Base-by-base conservation (phyloP, 2,329 filamentous ascomycete species). In the Neonectria coccinea region DNA sequence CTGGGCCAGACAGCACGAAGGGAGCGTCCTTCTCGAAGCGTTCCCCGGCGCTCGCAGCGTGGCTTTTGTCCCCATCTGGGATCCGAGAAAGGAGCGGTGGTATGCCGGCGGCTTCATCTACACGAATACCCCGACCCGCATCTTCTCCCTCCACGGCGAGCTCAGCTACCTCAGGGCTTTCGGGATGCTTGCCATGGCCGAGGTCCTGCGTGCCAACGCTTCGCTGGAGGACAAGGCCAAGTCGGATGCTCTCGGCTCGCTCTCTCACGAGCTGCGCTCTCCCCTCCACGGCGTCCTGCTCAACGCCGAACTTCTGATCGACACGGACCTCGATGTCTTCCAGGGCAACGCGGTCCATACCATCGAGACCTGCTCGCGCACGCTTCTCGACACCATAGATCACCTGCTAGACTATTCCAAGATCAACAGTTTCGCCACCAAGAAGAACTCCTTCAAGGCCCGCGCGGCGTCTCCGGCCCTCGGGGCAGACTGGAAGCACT, bases 261-360 rank as follows among this genome's bases (percentile, higher is more conserved):
- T 90, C 6, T 88, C 85, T 3, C 88, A 90, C 69, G 88, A 90
- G 71, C 76, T 90, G 14, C 81, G 88, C 5, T 88, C 85, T 2
- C 88, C 88, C 0, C 77, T 90, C 0, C 88, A 90, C 59, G 88
- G 88, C 2, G 84, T 90, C 33, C 76, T 90, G 0, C 83, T 85
- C 0, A 86, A 79, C 56, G 79, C 82, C 1, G 86, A 88, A 66
- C 74, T 88, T 4, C 70, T 89, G 0, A 80, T 82, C 4, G 85
- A 88, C n/a, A 86, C 85, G 0, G 64, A 76, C 0, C 76, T 88
- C 33, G 80, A 79, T 44, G 78, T 79, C 1, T 79, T 81, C 5
- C 85, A 87, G 66, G 76, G 78, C 3, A 81, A 83, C 16, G 78
- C 84, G 12, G 72, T 85, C 0, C 78, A 82, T 27, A 84, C 83